Percentiles rank a stretch among this genome's conserved stretches.
Conservation (phyloP, 352 stramenopile genomes). For the Pythium phragmitis region DNA sequence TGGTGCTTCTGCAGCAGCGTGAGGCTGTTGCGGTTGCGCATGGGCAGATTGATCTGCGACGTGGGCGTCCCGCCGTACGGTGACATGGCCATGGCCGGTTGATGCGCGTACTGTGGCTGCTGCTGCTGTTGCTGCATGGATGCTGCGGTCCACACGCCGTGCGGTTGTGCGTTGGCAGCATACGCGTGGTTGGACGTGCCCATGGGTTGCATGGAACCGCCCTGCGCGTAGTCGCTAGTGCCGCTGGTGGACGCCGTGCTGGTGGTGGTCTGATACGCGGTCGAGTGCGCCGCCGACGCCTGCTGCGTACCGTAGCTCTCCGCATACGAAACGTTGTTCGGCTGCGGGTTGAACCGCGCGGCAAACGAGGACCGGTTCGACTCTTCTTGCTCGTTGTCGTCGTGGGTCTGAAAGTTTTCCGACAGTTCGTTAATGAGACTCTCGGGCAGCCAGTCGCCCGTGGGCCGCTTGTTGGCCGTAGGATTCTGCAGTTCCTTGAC, state of each 20-base stretch:
- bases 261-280: no score
- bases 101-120: constrained; percentile 10
- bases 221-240: constrained; percentile 22
- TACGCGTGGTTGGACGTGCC: constrained; percentile 18
- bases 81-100: constrained; percentile 11
- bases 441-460: constrained; percentile 70
- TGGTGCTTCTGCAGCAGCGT: constrained; percentile 21
- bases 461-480: constrained; percentile 58
- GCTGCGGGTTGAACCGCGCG: neutral
- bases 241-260: neutral
- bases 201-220: constrained; percentile 25
- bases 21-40: constrained; percentile 56
- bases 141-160: constrained; percentile 1
- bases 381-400: constrained; percentile 22
- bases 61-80: constrained; percentile 12
- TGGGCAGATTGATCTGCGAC: constrained; percentile 58
- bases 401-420: constrained; percentile 44
- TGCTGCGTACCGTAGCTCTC: neutral
- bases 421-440: constrained; percentile 76
- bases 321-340: no score
- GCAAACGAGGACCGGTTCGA: constrained; percentile 5
- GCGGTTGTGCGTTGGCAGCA: neutral
- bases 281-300: constrained; percentile 7
- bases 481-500: constrained; percentile 62
- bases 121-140: constrained; percentile 9